These are phyloP conservation scores for Boletellus sp. DNA, from an alignment of 768 basidiomycete species.

Conservation along the genomic window DNA sequence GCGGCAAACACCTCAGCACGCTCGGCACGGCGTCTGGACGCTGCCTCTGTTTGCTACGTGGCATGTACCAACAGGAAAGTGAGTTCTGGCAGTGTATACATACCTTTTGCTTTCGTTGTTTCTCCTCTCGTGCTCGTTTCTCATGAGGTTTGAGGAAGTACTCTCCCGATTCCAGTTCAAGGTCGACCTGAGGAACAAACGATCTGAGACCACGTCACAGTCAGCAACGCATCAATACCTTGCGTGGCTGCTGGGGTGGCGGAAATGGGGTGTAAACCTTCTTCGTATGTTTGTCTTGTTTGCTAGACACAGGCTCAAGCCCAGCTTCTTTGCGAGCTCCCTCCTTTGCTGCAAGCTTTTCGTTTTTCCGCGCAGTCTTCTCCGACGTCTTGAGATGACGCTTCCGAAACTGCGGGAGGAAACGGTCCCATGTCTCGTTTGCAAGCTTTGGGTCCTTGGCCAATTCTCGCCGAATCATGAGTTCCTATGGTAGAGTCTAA, in stretches of 20 bases:
- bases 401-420: slow-evolving; percentile 94
- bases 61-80: slow-evolving; percentile 1
- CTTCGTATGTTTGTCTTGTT: slow-evolving; percentile 61
- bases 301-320: slow-evolving; percentile 37
- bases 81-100: not conserved
- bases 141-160: slow-evolving; percentile 94
- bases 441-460: slow-evolving; percentile 97
- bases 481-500: slow-evolving; percentile 53
- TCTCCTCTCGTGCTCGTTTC: slow-evolving; percentile 72
- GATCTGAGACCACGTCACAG: slow-evolving; percentile 4
- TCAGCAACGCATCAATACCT: slow-evolving; percentile 45
- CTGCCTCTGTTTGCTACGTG: slow-evolving; percentile 71
- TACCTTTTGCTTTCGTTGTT: slow-evolving; percentile 67
- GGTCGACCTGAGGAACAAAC: slow-evolving; percentile 58
- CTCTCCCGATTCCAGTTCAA: slow-evolving; percentile 94
- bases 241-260: slow-evolving; percentile 88
- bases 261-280: slow-evolving; percentile 99
- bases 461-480: slow-evolving; percentile 97
- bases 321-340: slow-evolving; percentile 68
- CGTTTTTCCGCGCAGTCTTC: slow-evolving; percentile 90
- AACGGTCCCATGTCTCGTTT: slow-evolving; percentile 93
- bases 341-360: slow-evolving; percentile 54
- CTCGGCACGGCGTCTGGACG: slow-evolving; percentile 67
- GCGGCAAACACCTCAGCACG: slow-evolving; percentile 87
- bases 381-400: slow-evolving; percentile 90